phyloP scores from a whole-genome alignment of 2,329 filamentous ascomycete species.

The Aspergillus bombycis region DNA sequence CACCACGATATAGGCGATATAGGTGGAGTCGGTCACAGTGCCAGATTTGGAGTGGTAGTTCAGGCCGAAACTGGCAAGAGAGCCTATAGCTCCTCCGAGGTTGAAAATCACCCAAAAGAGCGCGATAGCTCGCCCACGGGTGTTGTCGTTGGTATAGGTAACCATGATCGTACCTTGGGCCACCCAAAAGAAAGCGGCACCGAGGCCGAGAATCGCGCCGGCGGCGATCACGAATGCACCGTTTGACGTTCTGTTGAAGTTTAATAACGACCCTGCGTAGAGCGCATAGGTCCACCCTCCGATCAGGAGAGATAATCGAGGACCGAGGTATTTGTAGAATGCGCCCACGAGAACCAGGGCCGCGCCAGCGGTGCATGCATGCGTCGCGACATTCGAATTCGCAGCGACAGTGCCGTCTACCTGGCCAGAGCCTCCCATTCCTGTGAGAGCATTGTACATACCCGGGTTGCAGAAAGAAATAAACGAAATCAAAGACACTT shows the following conservation, averaged over 20 bases:
- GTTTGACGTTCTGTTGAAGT: conserved; percentile 50
- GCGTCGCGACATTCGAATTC: conserved; percentile 66
- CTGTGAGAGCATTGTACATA: conserved; percentile 66
- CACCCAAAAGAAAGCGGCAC: conserved; percentile 52
- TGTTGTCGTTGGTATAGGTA: conserved; percentile 76
- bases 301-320: conserved; percentile 43
- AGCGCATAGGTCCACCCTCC: conserved; percentile 50
- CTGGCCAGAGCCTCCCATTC: conserved; percentile 63
- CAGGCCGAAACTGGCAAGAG: conserved; percentile 54
- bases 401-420: conserved; percentile 56
- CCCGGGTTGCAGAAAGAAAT: conserved; percentile 70
- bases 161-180: conserved; percentile 61
- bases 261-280: conserved; percentile 41
- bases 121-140: conserved; percentile 84
- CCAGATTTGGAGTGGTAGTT: conserved; percentile 23
- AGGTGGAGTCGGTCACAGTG: conserved; percentile 69
- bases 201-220: conserved; percentile 51
- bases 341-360: conserved; percentile 68
- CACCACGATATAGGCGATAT: conserved; percentile 80
- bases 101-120: conserved; percentile 96
- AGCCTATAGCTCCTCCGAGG: conserved; percentile 81
- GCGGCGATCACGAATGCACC: conserved; percentile 51
- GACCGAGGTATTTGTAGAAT: conserved; percentile 54
- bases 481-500: conserved; percentile 58
- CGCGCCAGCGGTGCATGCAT: conserved; percentile 47